Evolutionary conservation across 2,329 filamentous ascomycete species (phyloP).

Genomic region (Talaromyces pinophilus): DNA sequence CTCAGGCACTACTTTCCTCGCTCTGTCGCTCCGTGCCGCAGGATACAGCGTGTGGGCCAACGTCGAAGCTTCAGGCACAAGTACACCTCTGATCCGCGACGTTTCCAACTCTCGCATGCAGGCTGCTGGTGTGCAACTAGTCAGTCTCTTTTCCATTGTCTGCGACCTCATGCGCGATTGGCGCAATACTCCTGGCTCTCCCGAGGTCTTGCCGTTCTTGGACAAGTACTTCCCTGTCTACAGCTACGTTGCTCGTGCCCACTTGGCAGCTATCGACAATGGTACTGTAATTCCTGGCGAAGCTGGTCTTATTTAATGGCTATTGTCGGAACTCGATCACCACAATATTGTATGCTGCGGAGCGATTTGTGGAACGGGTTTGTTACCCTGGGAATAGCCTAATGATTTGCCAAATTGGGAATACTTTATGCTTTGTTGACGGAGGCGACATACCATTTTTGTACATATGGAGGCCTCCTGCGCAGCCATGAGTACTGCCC

Average conservation of each 20-base stretch:
- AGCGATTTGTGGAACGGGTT: no score
- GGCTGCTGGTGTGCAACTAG: not conserved
- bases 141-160: not conserved
- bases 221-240: slow-evolving; percentile 62
- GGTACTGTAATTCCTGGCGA: slow-evolving; percentile 62
- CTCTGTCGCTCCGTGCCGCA: not conserved
- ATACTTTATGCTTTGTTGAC: no score
- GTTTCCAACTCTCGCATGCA: not conserved
- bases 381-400: no score
- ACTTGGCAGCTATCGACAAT: slow-evolving; percentile 61
- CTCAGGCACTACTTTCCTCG: not conserved
- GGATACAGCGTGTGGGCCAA: not conserved
- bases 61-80: not conserved
- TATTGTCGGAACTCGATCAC: not conserved
- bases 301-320: slow-evolving; percentile 21
- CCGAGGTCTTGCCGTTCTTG: slow-evolving; percentile 62
- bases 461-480: no score
- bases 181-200: not conserved
- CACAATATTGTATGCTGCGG: no score
- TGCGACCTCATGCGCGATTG: not conserved
- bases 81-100: not conserved
- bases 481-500: no score
- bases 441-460: no score
- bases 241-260: slow-evolving; percentile 62
- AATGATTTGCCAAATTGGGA: no score